Percentiles rank a stretch among this genome's conserved stretches.
Conservation (phyloP, 306 rosid genomes). For the Arachis hypogaea region DNA sequence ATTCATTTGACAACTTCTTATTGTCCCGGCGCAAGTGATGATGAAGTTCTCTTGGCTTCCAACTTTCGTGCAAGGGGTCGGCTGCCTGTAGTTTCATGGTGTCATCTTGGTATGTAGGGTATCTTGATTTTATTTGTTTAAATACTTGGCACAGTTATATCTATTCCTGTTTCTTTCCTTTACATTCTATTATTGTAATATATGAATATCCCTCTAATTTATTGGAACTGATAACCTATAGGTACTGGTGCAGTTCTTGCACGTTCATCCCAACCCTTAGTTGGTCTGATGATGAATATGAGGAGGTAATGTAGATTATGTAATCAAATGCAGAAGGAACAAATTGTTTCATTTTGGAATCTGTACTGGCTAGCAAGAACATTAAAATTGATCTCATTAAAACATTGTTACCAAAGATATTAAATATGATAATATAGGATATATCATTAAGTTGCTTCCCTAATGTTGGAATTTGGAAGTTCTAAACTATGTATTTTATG, state of each 20-base stretch:
- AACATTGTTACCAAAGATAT: background rate
- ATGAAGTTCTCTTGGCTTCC: constrained; percentile 83
- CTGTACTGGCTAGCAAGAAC: constrained; percentile 7
- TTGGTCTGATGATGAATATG: constrained; percentile 96
- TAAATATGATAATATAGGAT: constrained; percentile 22
- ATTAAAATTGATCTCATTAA: background rate
- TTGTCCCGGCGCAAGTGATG: constrained; percentile 71
- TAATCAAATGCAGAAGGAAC: constrained; percentile 36
- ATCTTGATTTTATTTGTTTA: constrained; percentile 12
- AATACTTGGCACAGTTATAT: constrained; percentile 18
- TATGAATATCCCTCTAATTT: constrained; percentile 32
- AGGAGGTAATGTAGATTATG: constrained; percentile 72
- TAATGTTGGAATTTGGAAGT: constrained; percentile 4
- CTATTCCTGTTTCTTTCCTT: constrained; percentile 25
- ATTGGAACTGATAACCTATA: constrained; percentile 42
- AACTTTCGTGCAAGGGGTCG: constrained; percentile 88
- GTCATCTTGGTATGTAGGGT: constrained; percentile 69
- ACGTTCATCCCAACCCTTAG: constrained; percentile 97
- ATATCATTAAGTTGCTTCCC: constrained; percentile 14
- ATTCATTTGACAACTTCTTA: constrained; percentile 26
- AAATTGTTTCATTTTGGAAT: background rate
- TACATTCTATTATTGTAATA: constrained; percentile 34
- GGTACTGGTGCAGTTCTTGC: constrained; percentile 97
- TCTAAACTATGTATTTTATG: constrained; percentile 9
- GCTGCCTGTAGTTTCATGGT: constrained; percentile 94